Evolutionary conservation across 2,329 filamentous ascomycete genomes (phyloP).

Genomic region (Verticillium longisporum): DNA sequence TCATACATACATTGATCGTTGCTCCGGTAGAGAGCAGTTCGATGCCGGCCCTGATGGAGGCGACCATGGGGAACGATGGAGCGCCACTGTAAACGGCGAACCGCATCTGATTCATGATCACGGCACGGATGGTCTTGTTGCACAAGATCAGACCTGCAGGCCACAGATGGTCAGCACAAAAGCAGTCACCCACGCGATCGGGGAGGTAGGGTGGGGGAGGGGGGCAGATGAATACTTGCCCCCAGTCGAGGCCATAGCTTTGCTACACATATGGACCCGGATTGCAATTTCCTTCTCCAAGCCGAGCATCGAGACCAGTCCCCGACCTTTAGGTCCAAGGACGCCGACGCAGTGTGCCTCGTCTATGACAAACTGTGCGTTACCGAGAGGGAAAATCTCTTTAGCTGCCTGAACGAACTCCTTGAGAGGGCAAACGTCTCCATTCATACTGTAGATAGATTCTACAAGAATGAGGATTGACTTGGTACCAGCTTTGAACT

Average conservation of each 20-base stretch:
- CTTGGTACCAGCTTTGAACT: slow-evolving; percentile 17
- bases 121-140: slow-evolving; percentile 10
- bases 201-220: neutral
- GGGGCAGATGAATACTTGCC: neutral
- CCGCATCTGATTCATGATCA: slow-evolving; percentile 14
- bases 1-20: slow-evolving; percentile 2
- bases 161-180: neutral
- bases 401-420: slow-evolving; percentile 27
- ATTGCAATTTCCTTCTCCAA: slow-evolving; percentile 42
- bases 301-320: slow-evolving; percentile 40
- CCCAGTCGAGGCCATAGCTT: slow-evolving; percentile 37
- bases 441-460: slow-evolving; percentile 40
- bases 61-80: slow-evolving; percentile 14
- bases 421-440: slow-evolving; percentile 30
- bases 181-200: neutral
- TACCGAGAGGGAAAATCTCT: slow-evolving; percentile 24
- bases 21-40: slow-evolving; percentile 9
- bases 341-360: slow-evolving; percentile 48
- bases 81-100: slow-evolving; percentile 13
- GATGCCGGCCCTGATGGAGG: slow-evolving; percentile 13
- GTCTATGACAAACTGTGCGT: slow-evolving; percentile 45
- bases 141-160: slow-evolving; percentile 13
- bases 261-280: slow-evolving; percentile 44
- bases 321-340: slow-evolving; percentile 39
- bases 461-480: slow-evolving; percentile 33